phyloP scores from a whole-genome alignment of 345 rosid genomes.

The Cardamine chenopodiifolia region DNA sequence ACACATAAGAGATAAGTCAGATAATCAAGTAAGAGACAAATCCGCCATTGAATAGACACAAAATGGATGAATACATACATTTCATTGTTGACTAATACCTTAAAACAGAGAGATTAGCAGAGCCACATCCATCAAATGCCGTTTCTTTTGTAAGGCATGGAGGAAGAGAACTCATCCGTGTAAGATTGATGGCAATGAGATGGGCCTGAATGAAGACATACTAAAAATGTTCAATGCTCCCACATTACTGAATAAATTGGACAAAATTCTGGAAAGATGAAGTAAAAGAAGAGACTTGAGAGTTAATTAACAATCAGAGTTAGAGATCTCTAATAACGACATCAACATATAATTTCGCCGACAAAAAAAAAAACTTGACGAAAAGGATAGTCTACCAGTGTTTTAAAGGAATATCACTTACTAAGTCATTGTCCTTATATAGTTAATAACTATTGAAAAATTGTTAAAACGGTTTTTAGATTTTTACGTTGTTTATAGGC shows the following conservation, averaged over 20 bases:
- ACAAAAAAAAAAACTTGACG: neutral
- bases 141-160: conserved; percentile 57
- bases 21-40: neutral
- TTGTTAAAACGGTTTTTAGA: neutral
- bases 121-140: conserved; percentile 52
- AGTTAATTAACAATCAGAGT: neutral
- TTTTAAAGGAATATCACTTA: conserved; percentile 7
- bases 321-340: conserved; percentile 20
- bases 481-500: neutral
- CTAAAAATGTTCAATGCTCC: conserved; percentile 12
- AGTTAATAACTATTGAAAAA: neutral
- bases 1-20: neutral
- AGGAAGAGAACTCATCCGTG: conserved; percentile 59
- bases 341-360: neutral
- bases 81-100: conserved; percentile 45
- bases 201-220: conserved; percentile 53
- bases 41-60: neutral
- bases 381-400: conserved; percentile 26
- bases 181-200: conserved; percentile 61
- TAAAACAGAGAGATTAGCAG: conserved; percentile 50
- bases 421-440: neutral
- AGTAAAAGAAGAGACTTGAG: neutral
- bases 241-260: conserved; percentile 1
- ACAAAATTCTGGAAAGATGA: neutral
- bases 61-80: neutral